Evolutionary conservation across 108 stramenopile genomes (phyloP), one percentile per base, ranked within the genome.

Genomic region (Mayamaea pseudoterrestris): DNA sequence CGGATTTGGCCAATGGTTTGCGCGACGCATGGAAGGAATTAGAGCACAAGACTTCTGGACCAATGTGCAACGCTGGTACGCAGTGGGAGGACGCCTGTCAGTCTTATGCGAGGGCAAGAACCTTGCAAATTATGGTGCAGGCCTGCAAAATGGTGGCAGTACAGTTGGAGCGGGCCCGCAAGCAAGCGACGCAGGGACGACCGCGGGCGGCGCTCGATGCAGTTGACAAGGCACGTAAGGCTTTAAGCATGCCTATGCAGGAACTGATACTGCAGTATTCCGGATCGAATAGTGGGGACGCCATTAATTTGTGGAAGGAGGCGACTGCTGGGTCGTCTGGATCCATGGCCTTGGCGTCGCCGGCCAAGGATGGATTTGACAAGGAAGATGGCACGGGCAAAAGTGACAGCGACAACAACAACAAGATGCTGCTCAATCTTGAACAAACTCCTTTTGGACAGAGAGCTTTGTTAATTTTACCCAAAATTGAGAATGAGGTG

Each of bases 401-500:
- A 36, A 25, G 24, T 21, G 29, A 0, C 27, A 36, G 37, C 23
- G 20, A 41, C 20, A 68, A 58, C 27, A 58, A 54, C 46, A 26
- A 44, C 25, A 35, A 50, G 27, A 52, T 56, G 16, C 25, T 61
- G 22, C 44, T 66, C 26, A 64, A 55, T 8, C 56, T 91, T 13
- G 76, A 86, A 55, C 81, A 91, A 35, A 91, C 90, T 2, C 90
- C 90, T 25, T 87, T 91, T 68, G 90, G 90, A 16, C 44, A 58
- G 17, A 53, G 84, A n/a, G 90, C 90, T 29, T 74, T 67, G 47
- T 64, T 77, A 50, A 70, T 84, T 65, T 50, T 91, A 7, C 90
- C 90, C 6, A 91, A 84, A 59, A 86, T 91, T 53, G 90, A 91
- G 53, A 86, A 82, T 34, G 84, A 91, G 57, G 90, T 91, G 6